Evolutionary conservation across 2,329 filamentous ascomycete species (phyloP), one percentile per base, ranked within the genome.

Genomic region (Achaetomium macrosporum): DNA sequence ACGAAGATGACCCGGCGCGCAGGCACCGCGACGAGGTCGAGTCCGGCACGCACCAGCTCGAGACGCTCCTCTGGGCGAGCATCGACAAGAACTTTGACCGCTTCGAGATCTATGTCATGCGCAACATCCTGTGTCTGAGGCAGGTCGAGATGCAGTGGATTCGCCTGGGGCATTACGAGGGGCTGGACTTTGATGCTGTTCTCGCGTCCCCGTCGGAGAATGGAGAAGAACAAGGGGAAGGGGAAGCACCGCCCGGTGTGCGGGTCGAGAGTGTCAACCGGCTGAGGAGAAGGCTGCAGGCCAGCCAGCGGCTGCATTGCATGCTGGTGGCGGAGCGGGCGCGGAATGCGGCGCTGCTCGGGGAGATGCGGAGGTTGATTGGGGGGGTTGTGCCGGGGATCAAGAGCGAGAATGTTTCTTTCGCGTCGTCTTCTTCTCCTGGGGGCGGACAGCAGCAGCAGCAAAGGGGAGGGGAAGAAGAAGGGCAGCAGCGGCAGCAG

Each of bases 21-120:
- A 77, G 75, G 30, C 74, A 76, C 30, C 71, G 76, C 50, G 70
- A 81, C 57, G 91, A 99, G 70, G 88, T 99, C 58, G 90, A 96
- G 65, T 85, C 90, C 65, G 93, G 93, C 54, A 82, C 89, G 13
- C 88, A 92, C 70, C 85, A 90, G 73, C 76, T 93, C 40, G 88
- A 93, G 69, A 93, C 88, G 15, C 76, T 93, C 9, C 77, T 92
- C 29, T 89, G 88, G 69, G 81, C 86, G 42, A 87, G 84, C 63
- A 88, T 92, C 59, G 88, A 93, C 70, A 87, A 85, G 69, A 88
- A 88, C 60, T 92, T 92, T 65, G 88, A 93, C 73, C 84, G 87
- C 58, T 86, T 92, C 63, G 88, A 93, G 73, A 87, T 99, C 52
- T 96, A 92, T 72, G 85, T 90, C 47, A 77, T 99, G 74, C 78